These are phyloP conservation scores for Casuarina equisetifolia DNA, from an alignment of 306 rosid genomes.

Conservation along the genomic window DNA sequence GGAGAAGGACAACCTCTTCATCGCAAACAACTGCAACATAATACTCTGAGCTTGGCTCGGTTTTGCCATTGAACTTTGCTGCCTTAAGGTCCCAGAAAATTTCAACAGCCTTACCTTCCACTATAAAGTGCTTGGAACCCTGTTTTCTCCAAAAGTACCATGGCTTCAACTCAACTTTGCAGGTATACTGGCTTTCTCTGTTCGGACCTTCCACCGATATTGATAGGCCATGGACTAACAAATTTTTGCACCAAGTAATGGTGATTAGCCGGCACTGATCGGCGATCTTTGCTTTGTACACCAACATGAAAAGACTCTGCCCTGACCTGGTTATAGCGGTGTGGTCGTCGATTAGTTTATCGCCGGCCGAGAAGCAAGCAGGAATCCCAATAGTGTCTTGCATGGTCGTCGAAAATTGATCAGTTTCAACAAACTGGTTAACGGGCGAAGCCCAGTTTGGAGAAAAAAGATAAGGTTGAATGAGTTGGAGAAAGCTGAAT, in stretches of 20 bases:
- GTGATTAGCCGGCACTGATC: slow-evolving; percentile 70
- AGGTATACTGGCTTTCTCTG: slow-evolving; percentile 62
- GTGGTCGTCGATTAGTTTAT: slow-evolving; percentile 45
- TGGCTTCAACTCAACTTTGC: slow-evolving; percentile 90
- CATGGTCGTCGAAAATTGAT: slow-evolving; percentile 34
- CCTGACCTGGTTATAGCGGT: slow-evolving; percentile 67
- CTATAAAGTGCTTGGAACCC: slow-evolving; percentile 63
- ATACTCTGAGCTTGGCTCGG: slow-evolving; percentile 80
- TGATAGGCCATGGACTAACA: slow-evolving; percentile 70
- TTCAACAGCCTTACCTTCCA: slow-evolving; percentile 53
- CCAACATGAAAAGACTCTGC: slow-evolving; percentile 72
- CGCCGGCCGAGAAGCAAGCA: slow-evolving; percentile 66
- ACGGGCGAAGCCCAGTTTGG: slow-evolving; percentile 10
- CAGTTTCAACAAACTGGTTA: background rate
- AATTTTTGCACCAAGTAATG: slow-evolving; percentile 77
- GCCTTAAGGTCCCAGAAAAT: slow-evolving; percentile 80
- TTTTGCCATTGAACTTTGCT: slow-evolving; percentile 69
- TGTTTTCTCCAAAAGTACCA: slow-evolving; percentile 92
- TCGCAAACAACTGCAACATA: slow-evolving; percentile 82
- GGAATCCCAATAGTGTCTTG: slow-evolving; percentile 77
- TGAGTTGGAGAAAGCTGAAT: slow-evolving; percentile 20
- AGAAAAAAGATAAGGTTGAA: slow-evolving; percentile 26
- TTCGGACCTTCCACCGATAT: slow-evolving; percentile 64
- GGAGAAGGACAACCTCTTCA: slow-evolving; percentile 71
- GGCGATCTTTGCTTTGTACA: slow-evolving; percentile 67